These are phyloP conservation scores for Penicillium sp. DNA, from an alignment of 2,329 filamentous ascomycete genomes.

Conservation along the genomic window DNA sequence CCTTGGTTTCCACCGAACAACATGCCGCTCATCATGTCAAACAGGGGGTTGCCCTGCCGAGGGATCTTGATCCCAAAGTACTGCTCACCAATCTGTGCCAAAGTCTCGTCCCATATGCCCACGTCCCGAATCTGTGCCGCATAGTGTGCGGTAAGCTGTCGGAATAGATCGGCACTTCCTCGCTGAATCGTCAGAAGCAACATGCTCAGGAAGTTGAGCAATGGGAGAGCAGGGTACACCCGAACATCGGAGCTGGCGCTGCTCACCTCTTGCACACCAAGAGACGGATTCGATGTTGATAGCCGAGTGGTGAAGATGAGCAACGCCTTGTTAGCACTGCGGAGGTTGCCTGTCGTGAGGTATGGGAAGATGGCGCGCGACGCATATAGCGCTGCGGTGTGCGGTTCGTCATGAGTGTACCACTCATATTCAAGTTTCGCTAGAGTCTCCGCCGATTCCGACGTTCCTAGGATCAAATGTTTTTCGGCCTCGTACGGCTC, in stretches of 20 bases:
- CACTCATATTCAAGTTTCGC: conserved; percentile 85
- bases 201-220: conserved; percentile 90
- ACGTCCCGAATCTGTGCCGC: conserved; percentile 73
- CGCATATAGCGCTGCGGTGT: conserved; percentile 82
- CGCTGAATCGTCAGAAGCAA: conserved; percentile 81
- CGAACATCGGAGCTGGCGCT: conserved; percentile 71
- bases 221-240: conserved; percentile 86
- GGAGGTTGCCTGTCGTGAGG: conserved; percentile 84
- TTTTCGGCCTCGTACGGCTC: conserved; percentile 91
- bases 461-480: conserved; percentile 84
- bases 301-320: conserved; percentile 72
- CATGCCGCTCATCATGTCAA: conserved; percentile 98
- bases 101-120: conserved; percentile 73
- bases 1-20: conserved; percentile 66
- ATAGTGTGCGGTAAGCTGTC: conserved; percentile 80
- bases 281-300: conserved; percentile 54
- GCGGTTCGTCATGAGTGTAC: conserved; percentile 86
- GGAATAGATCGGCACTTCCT: conserved; percentile 74
- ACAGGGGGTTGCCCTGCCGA: conserved; percentile 83
- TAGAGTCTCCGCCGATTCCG: conserved; percentile 79
- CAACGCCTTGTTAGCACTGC: conserved; percentile 81
- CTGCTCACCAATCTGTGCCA: conserved; percentile 90
- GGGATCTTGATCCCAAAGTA: conserved; percentile 93
- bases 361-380: conserved; percentile 88
- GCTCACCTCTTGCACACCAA: conserved; percentile 80